Base-by-base conservation (phyloP, 2,329 filamentous ascomycete species). In the Aspergillus sp. region DNA sequence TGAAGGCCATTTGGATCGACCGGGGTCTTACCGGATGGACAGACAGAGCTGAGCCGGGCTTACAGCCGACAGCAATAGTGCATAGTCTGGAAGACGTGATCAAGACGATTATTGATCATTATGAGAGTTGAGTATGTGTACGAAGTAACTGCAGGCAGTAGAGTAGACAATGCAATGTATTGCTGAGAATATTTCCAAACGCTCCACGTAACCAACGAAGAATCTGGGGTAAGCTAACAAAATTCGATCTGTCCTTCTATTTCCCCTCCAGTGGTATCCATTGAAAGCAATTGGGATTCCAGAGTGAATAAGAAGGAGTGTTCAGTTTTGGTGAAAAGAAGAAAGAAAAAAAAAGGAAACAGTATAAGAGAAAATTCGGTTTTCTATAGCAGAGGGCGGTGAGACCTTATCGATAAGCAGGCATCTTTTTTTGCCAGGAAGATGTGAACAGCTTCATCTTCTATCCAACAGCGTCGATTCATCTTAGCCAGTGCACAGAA, bases 1-100 rank as follows among this genome's bases (percentile, higher is more conserved):
- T 88, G 67, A 74, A 76, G 55, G 77, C 80, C 27, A 79, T 75
- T 8, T 88, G 82, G 80, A 76, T 89, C 4, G 82, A 88, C 66
- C 70, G 85, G 28, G 64, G 60, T 9, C 76, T 77, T 0, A 71
- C 64, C 6, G 83, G 83, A 2, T 88, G 85, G 85, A 69, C 74
- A 50, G 85, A 89, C 67, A 67, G 65, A 7, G 65, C 86, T 41
- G 74, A 77, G 4, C 72, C 72, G 5, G 66, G 56, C 4, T 60
- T 70, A 10, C 64, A 63, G 43, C 84, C 83, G 19, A 79, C 75
- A 0, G 62, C 78, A 7, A 67, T 82, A 19, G 77, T 75, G 3
- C 64, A 61, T 32, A 76, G 76, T 5, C 70, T 87, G 29, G 77
- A 80, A 9, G 36, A 39, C 19, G 26, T 39, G 9, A 39, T 39